phyloP scores from a whole-genome alignment of 2,329 filamentous ascomycete genomes.

The Arthroderma sp. region DNA sequence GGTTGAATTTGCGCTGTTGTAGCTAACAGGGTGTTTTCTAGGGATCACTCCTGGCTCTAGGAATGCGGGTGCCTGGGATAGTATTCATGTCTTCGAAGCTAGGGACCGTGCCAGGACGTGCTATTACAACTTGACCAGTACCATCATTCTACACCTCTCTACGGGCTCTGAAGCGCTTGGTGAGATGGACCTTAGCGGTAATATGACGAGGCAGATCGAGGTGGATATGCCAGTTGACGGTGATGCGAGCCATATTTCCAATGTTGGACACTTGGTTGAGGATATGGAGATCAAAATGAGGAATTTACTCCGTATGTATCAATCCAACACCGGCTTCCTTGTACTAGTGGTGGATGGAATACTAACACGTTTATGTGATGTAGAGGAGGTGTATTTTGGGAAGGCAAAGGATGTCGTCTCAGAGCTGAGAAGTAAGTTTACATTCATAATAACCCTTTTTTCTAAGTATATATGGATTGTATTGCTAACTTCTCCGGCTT shows the following conservation, averaged over 20 bases:
- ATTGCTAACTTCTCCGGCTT: constrained; percentile 11
- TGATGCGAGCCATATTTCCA: constrained; percentile 87
- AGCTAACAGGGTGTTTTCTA: constrained; percentile 8
- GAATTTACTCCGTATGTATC: constrained; percentile 59
- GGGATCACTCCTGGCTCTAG: constrained; percentile 54
- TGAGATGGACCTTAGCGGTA: constrained; percentile 82
- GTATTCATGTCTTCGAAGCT: constrained; percentile 96
- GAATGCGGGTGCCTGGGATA: constrained; percentile 84
- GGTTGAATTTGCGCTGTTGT: not conserved
- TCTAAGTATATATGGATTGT: not conserved
- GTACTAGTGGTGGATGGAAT: not conserved
- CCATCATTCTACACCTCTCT: constrained; percentile 81
- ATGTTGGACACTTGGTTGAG: constrained; percentile 86
- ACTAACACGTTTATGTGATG: constrained; percentile 6
- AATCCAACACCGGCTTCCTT: not conserved
- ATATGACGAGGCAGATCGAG: constrained; percentile 96
- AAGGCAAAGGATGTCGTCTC: constrained; percentile 98
- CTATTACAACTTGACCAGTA: constrained; percentile 96
- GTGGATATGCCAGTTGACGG: constrained; percentile 78
- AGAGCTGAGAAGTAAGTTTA: constrained; percentile 62
- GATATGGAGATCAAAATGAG: constrained; percentile 99
- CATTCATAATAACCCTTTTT: not conserved
- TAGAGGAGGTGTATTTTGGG: constrained; percentile 94
- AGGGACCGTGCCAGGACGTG: constrained; percentile 81
- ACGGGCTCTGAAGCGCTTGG: constrained; percentile 56